A percentile compares a stretch with the other conserved stretches of the same genome.
phyloP scores from a whole-genome alignment of 768 basidiomycete genomes.

The Pulveroboletus sp. region DNA sequence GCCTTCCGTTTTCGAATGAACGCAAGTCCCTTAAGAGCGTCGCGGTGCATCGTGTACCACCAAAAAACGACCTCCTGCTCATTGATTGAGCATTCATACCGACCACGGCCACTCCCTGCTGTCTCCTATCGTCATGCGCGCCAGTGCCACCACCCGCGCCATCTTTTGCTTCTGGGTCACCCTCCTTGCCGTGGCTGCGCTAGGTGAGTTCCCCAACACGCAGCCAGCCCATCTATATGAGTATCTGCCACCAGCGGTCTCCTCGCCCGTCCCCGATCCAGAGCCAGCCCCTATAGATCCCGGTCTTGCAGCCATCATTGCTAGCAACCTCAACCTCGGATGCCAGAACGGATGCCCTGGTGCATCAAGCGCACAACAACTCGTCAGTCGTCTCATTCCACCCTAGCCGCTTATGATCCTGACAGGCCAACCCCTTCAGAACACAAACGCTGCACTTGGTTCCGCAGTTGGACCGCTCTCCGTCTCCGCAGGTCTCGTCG shows the following conservation, averaged over 20 bases:
- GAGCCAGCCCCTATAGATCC: conserved; percentile 25
- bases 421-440: conserved; percentile 5
- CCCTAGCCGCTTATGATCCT: neutral
- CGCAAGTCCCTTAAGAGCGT: conserved; percentile 3
- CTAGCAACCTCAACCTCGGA: conserved; percentile 23
- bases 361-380: conserved; percentile 17
- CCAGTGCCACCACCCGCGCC: conserved; percentile 6
- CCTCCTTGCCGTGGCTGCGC: conserved; percentile 17
- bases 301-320: conserved; percentile 9
- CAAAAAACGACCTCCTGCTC: neutral
- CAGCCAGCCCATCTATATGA: neutral
- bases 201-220: conserved; percentile 11
- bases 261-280: conserved; percentile 22
- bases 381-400: conserved; percentile 9
- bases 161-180: conserved; percentile 19
- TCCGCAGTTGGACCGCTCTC: conserved; percentile 16
- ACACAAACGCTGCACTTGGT: conserved; percentile 16
- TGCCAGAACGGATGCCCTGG: conserved; percentile 22
- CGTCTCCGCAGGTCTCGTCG: conserved; percentile 19
- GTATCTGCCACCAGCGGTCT: conserved; percentile 7
- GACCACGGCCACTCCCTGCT: neutral
- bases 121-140: conserved; percentile 9
- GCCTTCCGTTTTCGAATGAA: conserved; percentile 12
- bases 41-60: neutral
- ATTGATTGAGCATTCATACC: conserved; percentile 6